Evolutionary conservation across 768 basidiomycete species (phyloP).

Genomic region (Leccinum fibrillosum): DNA sequence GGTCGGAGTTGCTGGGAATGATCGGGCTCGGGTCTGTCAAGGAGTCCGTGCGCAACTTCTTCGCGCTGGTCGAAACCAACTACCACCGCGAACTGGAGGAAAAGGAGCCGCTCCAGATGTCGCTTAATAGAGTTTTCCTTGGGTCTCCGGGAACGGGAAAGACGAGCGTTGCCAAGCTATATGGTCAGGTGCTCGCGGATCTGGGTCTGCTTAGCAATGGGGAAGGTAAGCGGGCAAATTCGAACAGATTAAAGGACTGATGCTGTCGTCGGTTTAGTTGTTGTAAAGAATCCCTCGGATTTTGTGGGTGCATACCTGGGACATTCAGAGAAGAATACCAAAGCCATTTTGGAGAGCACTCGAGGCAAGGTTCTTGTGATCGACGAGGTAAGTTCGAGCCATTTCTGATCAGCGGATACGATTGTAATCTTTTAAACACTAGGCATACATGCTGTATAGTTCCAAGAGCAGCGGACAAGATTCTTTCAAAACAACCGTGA

Average conservation of each 20-base stretch:
- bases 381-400: slow-evolving; percentile 50
- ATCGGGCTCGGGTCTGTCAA: slow-evolving; percentile 61
- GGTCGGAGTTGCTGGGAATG: slow-evolving; percentile 49
- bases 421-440: neutral
- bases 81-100: slow-evolving; percentile 60
- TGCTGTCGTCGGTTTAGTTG: slow-evolving; percentile 37
- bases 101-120: slow-evolving; percentile 47
- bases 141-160: slow-evolving; percentile 73
- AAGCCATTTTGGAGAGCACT: slow-evolving; percentile 54
- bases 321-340: slow-evolving; percentile 62
- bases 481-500: slow-evolving; percentile 61
- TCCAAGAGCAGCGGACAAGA: slow-evolving; percentile 37
- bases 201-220: slow-evolving; percentile 66
- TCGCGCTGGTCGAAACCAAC: slow-evolving; percentile 47
- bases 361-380: slow-evolving; percentile 69
- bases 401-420: neutral
- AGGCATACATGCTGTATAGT: slow-evolving; percentile 51
- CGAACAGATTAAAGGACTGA: neutral
- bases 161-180: slow-evolving; percentile 65
- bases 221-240: slow-evolving; percentile 45
- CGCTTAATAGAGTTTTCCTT: slow-evolving; percentile 63
- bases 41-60: slow-evolving; percentile 45
- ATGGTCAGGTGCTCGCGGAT: slow-evolving; percentile 61
- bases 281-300: slow-evolving; percentile 66
- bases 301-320: slow-evolving; percentile 61